Base-by-base conservation (phyloP, 129 eudicot genomes). In the carrot (Daucus carota) region DNA sequence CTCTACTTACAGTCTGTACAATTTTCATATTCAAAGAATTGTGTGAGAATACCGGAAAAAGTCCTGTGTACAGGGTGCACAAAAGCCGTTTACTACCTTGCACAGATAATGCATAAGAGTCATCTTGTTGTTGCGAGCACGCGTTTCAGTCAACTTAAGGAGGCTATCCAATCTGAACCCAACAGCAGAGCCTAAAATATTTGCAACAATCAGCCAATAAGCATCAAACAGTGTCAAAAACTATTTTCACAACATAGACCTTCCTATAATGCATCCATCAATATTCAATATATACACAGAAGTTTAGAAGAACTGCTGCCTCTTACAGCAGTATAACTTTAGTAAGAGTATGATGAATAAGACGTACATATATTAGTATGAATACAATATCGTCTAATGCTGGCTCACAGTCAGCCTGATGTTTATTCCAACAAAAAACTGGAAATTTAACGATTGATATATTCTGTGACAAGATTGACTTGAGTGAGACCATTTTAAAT, bases 61-160 rank as follows among this genome's bases (percentile, higher is more conserved):
- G 22, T 16, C 22, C 54, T 14, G 24, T 77, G 62, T 38, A 24
- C 20, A 18, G 73, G 48, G 52, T 66, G 57, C 68, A 68, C 26
- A 13, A 57, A 41, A 81, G 40, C 38, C 31, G 14, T 32, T 15
- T 33, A 24, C 9, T 85, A 93, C 98, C 96, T 93, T 90, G 78
- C 98, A 93, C 79, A 93, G 93, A 87, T 93, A 93, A 82, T 93
- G 92, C 97, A 93, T 93, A 66, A 93, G 88, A 60, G 98, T 93
- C 97, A 90, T 90, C 81, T 86, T 93, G 82, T 84, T 88, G 83
- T 93, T 88, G 73, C 87, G 81, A 26, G 97, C 98, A 81, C 97
- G 98, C 16, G 96, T 90, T 18, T 93, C 98, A 10, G 96, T 87
- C 65, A 93, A 96, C 81, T 93, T 90, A n/a, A 93, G 86, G 66